These are phyloP conservation scores for Blastosporella zonata DNA, from an alignment of 1,284 basidiomycete species.

Conservation along the genomic window DNA sequence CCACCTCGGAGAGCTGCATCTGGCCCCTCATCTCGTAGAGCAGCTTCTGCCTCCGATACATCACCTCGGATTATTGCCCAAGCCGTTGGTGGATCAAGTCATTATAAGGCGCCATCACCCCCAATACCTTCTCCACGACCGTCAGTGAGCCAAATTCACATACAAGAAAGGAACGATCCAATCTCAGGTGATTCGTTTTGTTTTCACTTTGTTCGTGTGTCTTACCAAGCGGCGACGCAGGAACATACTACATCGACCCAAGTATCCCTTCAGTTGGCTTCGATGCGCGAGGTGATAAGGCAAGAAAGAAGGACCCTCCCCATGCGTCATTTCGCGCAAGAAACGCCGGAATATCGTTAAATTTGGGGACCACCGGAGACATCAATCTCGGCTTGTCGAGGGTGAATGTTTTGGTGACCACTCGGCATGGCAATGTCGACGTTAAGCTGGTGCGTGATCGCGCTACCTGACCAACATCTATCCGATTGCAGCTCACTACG, in stretches of 20 bases:
- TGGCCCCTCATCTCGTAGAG: no score
- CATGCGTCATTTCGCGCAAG: slow-evolving; percentile 39
- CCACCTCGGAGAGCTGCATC: no score
- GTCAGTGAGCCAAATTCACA: slow-evolving; percentile 29
- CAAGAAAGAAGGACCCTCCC: slow-evolving; percentile 27
- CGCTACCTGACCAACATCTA: slow-evolving; percentile 7
- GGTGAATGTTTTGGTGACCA: slow-evolving; percentile 33
- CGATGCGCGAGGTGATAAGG: slow-evolving; percentile 23
- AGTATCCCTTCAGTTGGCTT: slow-evolving; percentile 24
- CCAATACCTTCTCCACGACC: slow-evolving; percentile 5
- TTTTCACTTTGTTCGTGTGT: background rate
- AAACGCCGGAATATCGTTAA: slow-evolving; percentile 34
- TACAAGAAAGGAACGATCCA: slow-evolving; percentile 25
- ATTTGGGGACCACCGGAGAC: slow-evolving; percentile 34
- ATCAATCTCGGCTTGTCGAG: slow-evolving; percentile 23
- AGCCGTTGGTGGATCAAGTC: no score
- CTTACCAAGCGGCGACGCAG: background rate
- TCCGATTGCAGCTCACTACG: background rate
- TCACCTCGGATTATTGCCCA: no score
- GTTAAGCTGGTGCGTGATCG: slow-evolving; percentile 33
- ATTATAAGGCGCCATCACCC: background rate
- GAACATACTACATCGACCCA: slow-evolving; percentile 39
- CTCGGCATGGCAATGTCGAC: slow-evolving; percentile 32
- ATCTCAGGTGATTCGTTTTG: slow-evolving; percentile 25
- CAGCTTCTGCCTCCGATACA: no score